These are phyloP conservation scores for Agaricus sinodeliciosus DNA, from an alignment of 768 basidiomycete species.

Conservation along the genomic window DNA sequence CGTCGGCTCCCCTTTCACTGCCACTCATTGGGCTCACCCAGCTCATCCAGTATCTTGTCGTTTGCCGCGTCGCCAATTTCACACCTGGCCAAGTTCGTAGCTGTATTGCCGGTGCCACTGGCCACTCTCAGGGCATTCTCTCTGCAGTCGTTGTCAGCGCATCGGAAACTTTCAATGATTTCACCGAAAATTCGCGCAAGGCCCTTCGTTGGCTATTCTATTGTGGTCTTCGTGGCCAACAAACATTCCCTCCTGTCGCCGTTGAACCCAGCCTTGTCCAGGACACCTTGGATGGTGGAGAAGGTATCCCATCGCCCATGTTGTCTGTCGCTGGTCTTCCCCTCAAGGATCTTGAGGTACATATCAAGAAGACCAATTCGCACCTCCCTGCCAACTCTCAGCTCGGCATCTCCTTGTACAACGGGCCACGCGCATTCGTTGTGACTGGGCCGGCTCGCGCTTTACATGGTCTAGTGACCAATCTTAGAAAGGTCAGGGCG, in stretches of 20 bases:
- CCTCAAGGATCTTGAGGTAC: conserved; percentile 68
- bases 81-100: conserved; percentile 76
- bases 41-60: conserved; percentile 84
- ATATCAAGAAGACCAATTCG: conserved; percentile 83
- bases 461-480: conserved; percentile 91
- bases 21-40: conserved; percentile 97
- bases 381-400: conserved; percentile 76
- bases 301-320: conserved; percentile 93
- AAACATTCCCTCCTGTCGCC: conserved; percentile 88
- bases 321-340: conserved; percentile 79
- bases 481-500: conserved; percentile 85
- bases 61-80: conserved; percentile 67
- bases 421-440: conserved; percentile 86
- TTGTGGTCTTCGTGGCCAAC: conserved; percentile 87
- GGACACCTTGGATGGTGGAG: conserved; percentile 86
- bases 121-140: conserved; percentile 96
- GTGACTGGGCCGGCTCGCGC: conserved; percentile 88
- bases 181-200: conserved; percentile 70
- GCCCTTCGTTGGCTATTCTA: conserved; percentile 91
- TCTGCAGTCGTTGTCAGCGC: conserved; percentile 88
- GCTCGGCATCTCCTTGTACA: conserved; percentile 84
- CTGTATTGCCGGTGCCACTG: conserved; percentile 81
- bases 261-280: conserved; percentile 84
- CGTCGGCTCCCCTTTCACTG: conserved; percentile 89
- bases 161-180: conserved; percentile 68